Evolutionary conservation across 345 rosid species (phyloP), one percentile per base, ranked within the genome.

Genomic region (Lumnitzera racemosa): DNA sequence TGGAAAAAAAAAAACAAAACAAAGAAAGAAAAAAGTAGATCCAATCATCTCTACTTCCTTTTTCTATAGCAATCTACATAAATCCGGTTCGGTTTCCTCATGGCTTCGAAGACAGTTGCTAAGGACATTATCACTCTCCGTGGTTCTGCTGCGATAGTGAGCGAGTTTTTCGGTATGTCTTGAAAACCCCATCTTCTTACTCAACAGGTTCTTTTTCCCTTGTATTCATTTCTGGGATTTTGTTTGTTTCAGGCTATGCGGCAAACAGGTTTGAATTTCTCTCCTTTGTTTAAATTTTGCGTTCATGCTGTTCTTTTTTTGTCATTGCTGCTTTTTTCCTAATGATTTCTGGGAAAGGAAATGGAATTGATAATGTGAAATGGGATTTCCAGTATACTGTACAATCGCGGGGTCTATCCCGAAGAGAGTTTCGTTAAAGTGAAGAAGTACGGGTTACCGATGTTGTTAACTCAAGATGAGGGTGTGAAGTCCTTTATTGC

Each of bases 61-160:
- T 36, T 36, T 36, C 43, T 36, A 1, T 36, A 36, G 9, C 11
- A 6, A 36, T 36, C 43, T 5, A 9, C 43, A 36, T 9, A 9
- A 36, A 9, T 2, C 17, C 53, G 2, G 24, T 13, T 56, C 5
- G 13, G 13, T 51, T 52, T 24, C 20, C 55, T 13, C 36, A 89
- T 89, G 96, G 89, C 91, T 3, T 83, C 91, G 1, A 86, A 68
- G 70, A 83, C 88, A 0, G 81, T 78, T 49, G 77, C 99, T 59
- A 90, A 86, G 74, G 99, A 94, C 61, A 90, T 94, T 75, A 94
- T 94, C 76, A 94, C 99, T 43, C 75, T 94, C 3, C 91, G 96
- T 46, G 99, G 99, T 60, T 94, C 99, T 20, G 96, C 99, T 3
- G 90, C 99, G 0, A 94, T 94, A 67, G 97, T 88, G 73, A 86